Evolutionary conservation across 75 land plant genomes (phyloP), one percentile per base, ranked within the genome.

Genomic region (Selaginella moellendorffii): DNA sequence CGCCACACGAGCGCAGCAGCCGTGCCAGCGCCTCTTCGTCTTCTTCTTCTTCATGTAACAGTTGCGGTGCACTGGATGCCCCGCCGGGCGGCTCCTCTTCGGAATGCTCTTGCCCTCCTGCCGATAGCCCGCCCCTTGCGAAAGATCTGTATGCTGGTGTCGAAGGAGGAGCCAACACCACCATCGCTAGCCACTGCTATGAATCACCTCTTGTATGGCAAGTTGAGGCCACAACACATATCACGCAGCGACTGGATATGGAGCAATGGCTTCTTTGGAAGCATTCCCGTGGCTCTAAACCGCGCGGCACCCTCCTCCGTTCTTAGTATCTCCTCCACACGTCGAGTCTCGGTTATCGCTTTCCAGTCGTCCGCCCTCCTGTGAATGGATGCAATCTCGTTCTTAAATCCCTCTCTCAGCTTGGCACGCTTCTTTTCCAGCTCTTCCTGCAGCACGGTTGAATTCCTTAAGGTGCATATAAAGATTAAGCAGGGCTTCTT

Each of bases 381-480:
- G 59, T 56, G 59, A 9, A 56, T 56, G 8, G 59, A 21, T 2
- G 59, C 59, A 56, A 56, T 56, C n/a, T 56, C 59, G n/a, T 56
- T 56, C 59, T 56, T 56, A 56, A 56, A 56, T 8, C 24, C 25
- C n/a, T 56, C 59, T 21, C 25, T 25, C 21, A 56, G 2, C 21
- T 56, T 56, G 8, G 59, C 59, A 2, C 59, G 5, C 24, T 25
- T 56, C 24, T 19, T 56, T 19, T 56, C 59, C 19, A 56, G n/a
- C 24, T 56, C 59, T 56, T 56, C 59, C 59, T 56, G 46, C 14
- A 5, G 5, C 46, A 36, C 46, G 46, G 46, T 36, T 5, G 5
- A 14, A 5, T 36, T 36, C 14, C 46, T 36, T 5, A 5, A 36
- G 5, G 46, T 36, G 46, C 14, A 56, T 56, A 56, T 21, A 8